phyloP scores from a whole-genome alignment of 2,329 filamentous ascomycete species.

The Exophiala alcalophila region DNA sequence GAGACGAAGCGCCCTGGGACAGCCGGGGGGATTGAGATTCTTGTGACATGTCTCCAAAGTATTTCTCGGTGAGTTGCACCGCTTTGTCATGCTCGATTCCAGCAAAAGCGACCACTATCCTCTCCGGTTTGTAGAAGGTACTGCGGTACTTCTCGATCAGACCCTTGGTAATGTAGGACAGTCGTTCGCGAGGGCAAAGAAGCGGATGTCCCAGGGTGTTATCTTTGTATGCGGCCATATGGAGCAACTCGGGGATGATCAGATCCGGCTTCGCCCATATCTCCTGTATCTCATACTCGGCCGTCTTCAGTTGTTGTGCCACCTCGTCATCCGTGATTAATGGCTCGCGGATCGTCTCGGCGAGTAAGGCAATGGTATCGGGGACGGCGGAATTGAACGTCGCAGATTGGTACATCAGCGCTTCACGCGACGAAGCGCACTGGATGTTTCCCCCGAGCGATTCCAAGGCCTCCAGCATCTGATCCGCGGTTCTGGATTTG shows the following conservation, averaged over 20 bases:
- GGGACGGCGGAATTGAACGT: constrained; percentile 94
- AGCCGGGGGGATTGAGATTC: constrained; percentile 20
- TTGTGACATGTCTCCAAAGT: constrained; percentile 85
- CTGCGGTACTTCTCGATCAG: constrained; percentile 76
- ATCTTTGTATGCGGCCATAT: constrained; percentile 92
- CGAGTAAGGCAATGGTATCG: constrained; percentile 75
- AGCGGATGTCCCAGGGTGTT: constrained; percentile 94
- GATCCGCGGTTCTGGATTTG: constrained; percentile 65
- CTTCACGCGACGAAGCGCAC: constrained; percentile 91
- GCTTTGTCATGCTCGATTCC: constrained; percentile 81
- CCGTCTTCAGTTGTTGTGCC: constrained; percentile 79
- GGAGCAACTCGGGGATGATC: constrained; percentile 89
- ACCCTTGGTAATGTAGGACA: constrained; percentile 68
- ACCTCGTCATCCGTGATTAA: constrained; percentile 84
- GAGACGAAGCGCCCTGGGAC: constrained; percentile 26
- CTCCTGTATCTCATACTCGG: constrained; percentile 91
- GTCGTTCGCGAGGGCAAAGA: constrained; percentile 80
- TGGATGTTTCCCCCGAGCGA: constrained; percentile 92
- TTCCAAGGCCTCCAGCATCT: constrained; percentile 85
- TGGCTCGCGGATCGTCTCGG: constrained; percentile 89
- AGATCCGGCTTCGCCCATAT: constrained; percentile 98
- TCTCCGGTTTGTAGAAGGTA: constrained; percentile 81
- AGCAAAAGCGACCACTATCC: constrained; percentile 92
- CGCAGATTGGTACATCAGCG: constrained; percentile 97
- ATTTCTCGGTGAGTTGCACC: constrained; percentile 72